Evolutionary conservation across 2,329 filamentous ascomycete species (phyloP).

Genomic region (Trichoderma asperellum): DNA sequence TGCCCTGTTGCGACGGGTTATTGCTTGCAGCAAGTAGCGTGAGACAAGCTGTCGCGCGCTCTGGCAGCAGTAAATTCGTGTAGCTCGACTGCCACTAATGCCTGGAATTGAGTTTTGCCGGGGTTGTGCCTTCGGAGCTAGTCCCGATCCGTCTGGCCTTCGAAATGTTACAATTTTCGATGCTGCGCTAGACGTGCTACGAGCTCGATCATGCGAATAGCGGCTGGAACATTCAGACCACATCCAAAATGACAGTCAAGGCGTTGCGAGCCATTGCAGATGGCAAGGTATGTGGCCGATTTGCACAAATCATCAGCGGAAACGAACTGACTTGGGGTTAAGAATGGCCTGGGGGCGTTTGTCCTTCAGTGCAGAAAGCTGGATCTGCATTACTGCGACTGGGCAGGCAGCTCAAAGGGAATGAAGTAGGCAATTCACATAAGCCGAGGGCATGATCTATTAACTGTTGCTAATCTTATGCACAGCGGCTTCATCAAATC

Average conservation of each 20-base stretch:
- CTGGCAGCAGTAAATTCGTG: slow-evolving; percentile 32
- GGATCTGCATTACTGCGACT: slow-evolving; percentile 97
- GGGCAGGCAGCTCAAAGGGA: slow-evolving; percentile 87
- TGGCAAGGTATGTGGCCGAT: slow-evolving; percentile 52
- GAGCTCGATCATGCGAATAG: slow-evolving; percentile 38
- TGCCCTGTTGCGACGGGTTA: slow-evolving; percentile 15
- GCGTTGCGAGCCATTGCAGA: slow-evolving; percentile 57
- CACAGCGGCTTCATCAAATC: slow-evolving; percentile 78
- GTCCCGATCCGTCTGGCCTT: slow-evolving; percentile 32
- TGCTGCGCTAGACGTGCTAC: slow-evolving; percentile 2
- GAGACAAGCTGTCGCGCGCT: slow-evolving; percentile 28
- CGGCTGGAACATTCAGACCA: slow-evolving; percentile 37
- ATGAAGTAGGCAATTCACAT: slow-evolving; percentile 72
- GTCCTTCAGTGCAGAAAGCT: slow-evolving; percentile 96
- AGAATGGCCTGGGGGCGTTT: slow-evolving; percentile 98
- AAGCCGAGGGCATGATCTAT: background rate
- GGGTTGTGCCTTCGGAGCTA: slow-evolving; percentile 35
- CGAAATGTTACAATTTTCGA: slow-evolving; percentile 24
- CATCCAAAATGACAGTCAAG: slow-evolving; percentile 57
- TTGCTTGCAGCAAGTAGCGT: slow-evolving; percentile 17
- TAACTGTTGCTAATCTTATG: background rate
- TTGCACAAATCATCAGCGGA: background rate
- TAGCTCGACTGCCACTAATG: slow-evolving; percentile 23
- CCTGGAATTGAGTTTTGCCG: slow-evolving; percentile 33
- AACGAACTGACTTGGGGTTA: slow-evolving; percentile 31